Evolutionary conservation across 306 rosid genomes (phyloP).

Genomic region (Begonia masoniana): DNA sequence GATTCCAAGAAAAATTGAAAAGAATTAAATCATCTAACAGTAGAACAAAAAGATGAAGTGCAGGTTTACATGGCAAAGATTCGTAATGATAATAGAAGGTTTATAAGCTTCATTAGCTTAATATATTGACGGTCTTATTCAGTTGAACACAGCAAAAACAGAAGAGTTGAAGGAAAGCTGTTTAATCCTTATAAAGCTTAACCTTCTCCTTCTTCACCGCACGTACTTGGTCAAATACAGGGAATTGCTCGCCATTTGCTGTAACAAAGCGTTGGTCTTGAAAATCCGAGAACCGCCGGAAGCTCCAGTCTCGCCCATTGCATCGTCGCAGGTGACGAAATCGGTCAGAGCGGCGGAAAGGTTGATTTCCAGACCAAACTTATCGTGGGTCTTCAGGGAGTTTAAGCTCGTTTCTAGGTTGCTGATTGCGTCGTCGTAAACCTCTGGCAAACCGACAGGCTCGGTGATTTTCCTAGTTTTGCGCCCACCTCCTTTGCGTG

Average conservation of each 20-base stretch:
- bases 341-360: constrained; percentile 8
- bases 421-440: constrained; percentile 4
- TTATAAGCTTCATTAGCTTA: too few relatives aligned
- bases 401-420: not conserved
- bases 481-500: not conserved
- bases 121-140: too few relatives aligned
- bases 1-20: too few relatives aligned
- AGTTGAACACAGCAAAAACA: too few relatives aligned
- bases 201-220: not conserved
- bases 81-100: too few relatives aligned
- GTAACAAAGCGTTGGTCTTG: not conserved
- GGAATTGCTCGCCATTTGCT: constrained; percentile 3
- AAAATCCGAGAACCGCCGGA: not conserved
- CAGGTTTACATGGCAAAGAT: too few relatives aligned
- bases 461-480: not conserved
- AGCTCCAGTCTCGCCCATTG: not conserved
- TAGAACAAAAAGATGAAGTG: too few relatives aligned
- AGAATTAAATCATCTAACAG: too few relatives aligned
- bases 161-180: too few relatives aligned
- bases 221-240: not conserved
- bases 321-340: constrained; percentile 9
- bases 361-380: constrained; percentile 4
- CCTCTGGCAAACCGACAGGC: constrained; percentile 5
- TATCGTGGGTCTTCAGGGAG: not conserved
- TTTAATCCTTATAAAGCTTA: too few relatives aligned